Percentiles rank a stretch among this genome's conserved stretches.
Evolutionary conservation across 2,329 filamentous ascomycete species (phyloP).

Genomic region (Calonectria fujianensis): DNA sequence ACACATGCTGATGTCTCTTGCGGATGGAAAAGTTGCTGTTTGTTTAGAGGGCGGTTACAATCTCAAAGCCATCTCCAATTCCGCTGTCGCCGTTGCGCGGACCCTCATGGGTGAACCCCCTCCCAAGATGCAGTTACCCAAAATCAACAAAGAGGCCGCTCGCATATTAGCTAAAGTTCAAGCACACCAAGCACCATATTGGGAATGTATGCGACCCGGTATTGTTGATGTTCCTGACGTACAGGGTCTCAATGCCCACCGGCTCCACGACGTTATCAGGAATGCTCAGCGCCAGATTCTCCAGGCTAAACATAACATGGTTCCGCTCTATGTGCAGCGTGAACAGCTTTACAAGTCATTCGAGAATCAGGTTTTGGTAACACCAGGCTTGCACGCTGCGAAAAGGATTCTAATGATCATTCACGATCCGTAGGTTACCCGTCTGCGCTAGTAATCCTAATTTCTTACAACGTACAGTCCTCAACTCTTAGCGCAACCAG

Average conservation of each 20-base stretch:
- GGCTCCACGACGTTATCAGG: slow-evolving; percentile 88
- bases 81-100: slow-evolving; percentile 91
- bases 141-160: slow-evolving; percentile 75
- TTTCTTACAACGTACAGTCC: slow-evolving; percentile 67
- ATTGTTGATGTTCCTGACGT: slow-evolving; percentile 73
- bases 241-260: slow-evolving; percentile 72
- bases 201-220: slow-evolving; percentile 89
- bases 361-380: slow-evolving; percentile 90
- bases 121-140: slow-evolving; percentile 73
- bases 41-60: slow-evolving; percentile 98
- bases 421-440: slow-evolving; percentile 85
- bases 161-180: slow-evolving; percentile 76
- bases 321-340: slow-evolving; percentile 86
- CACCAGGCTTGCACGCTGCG: slow-evolving; percentile 79
- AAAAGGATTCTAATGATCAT: slow-evolving; percentile 88
- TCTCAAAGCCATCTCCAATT: slow-evolving; percentile 91
- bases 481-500: slow-evolving; percentile 79
- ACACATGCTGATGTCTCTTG: slow-evolving; percentile 98
- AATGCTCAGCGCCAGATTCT: slow-evolving; percentile 83
- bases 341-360: slow-evolving; percentile 84
- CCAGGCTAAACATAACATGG: slow-evolving; percentile 84
- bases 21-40: slow-evolving; percentile 90
- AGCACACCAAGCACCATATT: slow-evolving; percentile 81
- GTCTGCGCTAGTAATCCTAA: neutral
- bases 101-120: slow-evolving; percentile 98